A percentile compares a stretch with the other conserved stretches of the same genome.
phyloP scores from a whole-genome alignment of 2,329 filamentous ascomycete genomes.

The Macroventuria anomochaeta region DNA sequence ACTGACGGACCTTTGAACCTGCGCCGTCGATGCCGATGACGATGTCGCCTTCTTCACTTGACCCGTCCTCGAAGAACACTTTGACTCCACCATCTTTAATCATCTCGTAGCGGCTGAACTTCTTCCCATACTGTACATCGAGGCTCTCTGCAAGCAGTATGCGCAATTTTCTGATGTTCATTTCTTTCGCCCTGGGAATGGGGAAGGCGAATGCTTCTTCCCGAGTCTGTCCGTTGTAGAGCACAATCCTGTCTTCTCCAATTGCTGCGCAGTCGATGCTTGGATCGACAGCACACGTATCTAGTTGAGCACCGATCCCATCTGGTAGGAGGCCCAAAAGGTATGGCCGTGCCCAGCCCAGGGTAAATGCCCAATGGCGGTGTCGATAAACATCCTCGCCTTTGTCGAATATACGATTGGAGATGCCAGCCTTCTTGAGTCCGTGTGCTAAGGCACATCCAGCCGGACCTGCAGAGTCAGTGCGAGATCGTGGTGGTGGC shows the following conservation, averaged over 20 bases:
- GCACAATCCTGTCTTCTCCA: conserved; percentile 38
- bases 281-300: conserved; percentile 44
- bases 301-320: conserved; percentile 33
- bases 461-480: conserved; percentile 44
- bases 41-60: conserved; percentile 29
- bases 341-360: conserved; percentile 45
- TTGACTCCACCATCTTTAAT: conserved; percentile 32
- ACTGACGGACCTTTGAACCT: conserved; percentile 36
- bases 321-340: conserved; percentile 41
- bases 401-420: conserved; percentile 37
- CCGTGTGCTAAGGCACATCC: conserved; percentile 53
- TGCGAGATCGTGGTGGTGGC: neutral
- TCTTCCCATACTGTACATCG: conserved; percentile 41
- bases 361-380: conserved; percentile 49
- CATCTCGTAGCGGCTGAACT: conserved; percentile 26
- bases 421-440: conserved; percentile 47
- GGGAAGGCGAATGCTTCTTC: conserved; percentile 46
- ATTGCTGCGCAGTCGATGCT: conserved; percentile 36
- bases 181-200: conserved; percentile 42
- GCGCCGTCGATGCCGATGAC: conserved; percentile 38
- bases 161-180: conserved; percentile 49
- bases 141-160: conserved; percentile 44
- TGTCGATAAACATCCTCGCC: conserved; percentile 36
- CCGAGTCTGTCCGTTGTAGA: conserved; percentile 46
- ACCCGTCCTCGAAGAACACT: conserved; percentile 35